Base-by-base conservation (phyloP, 192 early-diverging fungal species). In the Lunasporangiospora selenospora region DNA sequence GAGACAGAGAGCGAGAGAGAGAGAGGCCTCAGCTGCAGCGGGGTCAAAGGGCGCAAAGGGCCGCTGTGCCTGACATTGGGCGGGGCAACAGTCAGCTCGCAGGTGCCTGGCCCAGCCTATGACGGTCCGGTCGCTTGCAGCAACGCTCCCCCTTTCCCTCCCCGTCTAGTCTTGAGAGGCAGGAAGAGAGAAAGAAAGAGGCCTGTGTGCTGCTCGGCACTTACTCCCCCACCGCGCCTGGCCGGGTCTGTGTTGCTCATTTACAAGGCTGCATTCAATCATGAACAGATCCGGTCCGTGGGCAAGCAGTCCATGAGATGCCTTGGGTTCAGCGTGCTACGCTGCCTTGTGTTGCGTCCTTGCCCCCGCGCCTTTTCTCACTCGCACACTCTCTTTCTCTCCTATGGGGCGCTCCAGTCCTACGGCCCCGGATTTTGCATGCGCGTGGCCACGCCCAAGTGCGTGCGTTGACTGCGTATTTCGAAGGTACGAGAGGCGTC, bases 41-140 rank as follows among this genome's bases (percentile, higher is more conserved):
- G 33, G 16, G 26, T 9, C 27, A 53, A 11, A 53, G 29, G n/a
- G 29, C 27, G 27, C 26, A 38, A 53, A 23, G 27, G 40, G 40
- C 21, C 45, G 13, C 24, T 27, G 26, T 15, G 29, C 15, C 9
- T 8, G 52, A 53, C 52, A 16, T 21, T 34, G 27, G 52, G 40
- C 52, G 52, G 40, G 33, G 29, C 33, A 23, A 39, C 24, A 37
- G 34, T 23, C 30, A 29, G 52, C 34, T 39, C 52, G 40, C 52
- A 53, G 52, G 36, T 38, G 36, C 23, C 31, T 23, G 40, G 36
- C 31, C 31, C 21, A 34, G 18, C 36, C n/a, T 33, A 59, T 30
- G 26, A 21, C 24, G 16, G 45, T 18, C 26, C 42, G 23, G 31
- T 38, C 38, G 40, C 33, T 21, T 29, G 32, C 16, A 49, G 5